Evolutionary conservation across 495 filamentous ascomycete species (phyloP).

Genomic region (Tricharina praecox): DNA sequence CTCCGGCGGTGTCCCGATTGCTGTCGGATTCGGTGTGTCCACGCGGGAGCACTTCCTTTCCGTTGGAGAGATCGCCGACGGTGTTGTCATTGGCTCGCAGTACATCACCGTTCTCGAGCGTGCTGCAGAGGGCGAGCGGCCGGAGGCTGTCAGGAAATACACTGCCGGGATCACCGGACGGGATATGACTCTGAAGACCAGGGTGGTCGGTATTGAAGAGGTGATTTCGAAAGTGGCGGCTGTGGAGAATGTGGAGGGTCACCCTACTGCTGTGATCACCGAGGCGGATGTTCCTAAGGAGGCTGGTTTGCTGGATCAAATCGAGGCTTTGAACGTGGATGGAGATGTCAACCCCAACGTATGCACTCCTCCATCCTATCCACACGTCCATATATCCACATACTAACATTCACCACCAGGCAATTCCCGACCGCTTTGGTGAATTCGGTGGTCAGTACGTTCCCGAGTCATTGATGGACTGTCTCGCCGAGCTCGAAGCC

Average conservation of each 20-base stretch:
- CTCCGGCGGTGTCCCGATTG: conserved; percentile 77
- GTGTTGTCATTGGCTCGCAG: conserved; percentile 94
- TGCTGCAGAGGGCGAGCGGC: conserved; percentile 49
- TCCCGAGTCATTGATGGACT: conserved; percentile 95
- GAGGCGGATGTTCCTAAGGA: conserved; percentile 40
- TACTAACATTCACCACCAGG: conserved; percentile 5
- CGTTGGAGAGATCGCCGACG: conserved; percentile 69
- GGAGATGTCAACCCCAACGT: conserved; percentile 27
- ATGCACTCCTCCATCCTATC: not conserved
- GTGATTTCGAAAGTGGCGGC: conserved; percentile 39
- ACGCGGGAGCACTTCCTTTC: conserved; percentile 84
- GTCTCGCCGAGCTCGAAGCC: conserved; percentile 69
- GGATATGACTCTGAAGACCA: conserved; percentile 31
- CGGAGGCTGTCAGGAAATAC: conserved; percentile 69
- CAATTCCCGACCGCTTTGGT: conserved; percentile 63
- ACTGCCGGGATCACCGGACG: conserved; percentile 64
- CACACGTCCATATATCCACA: not conserved
- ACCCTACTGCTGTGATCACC: conserved; percentile 45
- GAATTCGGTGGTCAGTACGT: conserved; percentile 99
- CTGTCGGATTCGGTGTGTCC: conserved; percentile 89
- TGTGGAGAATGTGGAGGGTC: conserved; percentile 34
- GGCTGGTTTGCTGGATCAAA: conserved; percentile 51
- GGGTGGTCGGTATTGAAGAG: conserved; percentile 49
- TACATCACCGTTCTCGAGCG: conserved; percentile 65
- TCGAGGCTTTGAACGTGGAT: conserved; percentile 49